Conservation (phyloP, 257 asterid genomes). For the Pogostemon cablin region DNA sequence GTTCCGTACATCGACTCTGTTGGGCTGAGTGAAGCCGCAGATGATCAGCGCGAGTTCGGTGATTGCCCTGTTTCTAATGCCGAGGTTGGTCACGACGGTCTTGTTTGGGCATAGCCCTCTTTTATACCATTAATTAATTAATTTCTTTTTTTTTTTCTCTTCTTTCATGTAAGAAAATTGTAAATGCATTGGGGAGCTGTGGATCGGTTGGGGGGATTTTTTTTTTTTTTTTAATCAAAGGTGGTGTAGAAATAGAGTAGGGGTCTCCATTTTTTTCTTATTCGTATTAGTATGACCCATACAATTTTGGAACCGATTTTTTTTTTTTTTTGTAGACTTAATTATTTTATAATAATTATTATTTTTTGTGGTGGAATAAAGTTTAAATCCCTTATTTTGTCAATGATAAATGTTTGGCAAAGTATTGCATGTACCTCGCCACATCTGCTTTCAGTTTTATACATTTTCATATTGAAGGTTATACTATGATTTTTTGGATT, state of each 20-base stretch:
- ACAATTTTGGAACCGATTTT: neutral
- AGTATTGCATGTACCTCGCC: too few species aligned
- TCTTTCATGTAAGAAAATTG: neutral
- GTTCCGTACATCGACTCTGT: slow-evolving; percentile 58
- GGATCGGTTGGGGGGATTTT: slow-evolving; percentile 5
- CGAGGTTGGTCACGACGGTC: slow-evolving; percentile 72
- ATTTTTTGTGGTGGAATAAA: too few species aligned
- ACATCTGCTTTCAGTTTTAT: too few species aligned
- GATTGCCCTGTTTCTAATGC: slow-evolving; percentile 66
- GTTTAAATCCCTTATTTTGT: too few species aligned
- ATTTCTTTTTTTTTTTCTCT: neutral
- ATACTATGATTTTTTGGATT: too few species aligned
- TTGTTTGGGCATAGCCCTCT: slow-evolving; percentile 64
- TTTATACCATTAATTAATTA: slow-evolving; percentile 9
- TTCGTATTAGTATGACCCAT: neutral
- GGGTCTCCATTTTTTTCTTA: slow-evolving; percentile 19
- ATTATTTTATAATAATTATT: too few species aligned
- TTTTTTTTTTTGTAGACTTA: too few species aligned
- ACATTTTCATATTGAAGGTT: too few species aligned
- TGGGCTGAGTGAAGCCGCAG: slow-evolving; percentile 36
- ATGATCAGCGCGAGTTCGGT: slow-evolving; percentile 52
- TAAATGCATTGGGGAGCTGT: too few species aligned
- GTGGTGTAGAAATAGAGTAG: slow-evolving; percentile 21
- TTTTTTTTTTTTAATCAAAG: slow-evolving; percentile 10
- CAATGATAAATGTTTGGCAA: too few species aligned